Evolutionary conservation across 371 early-diverging fungal species (phyloP).

Genomic region (Rhizomucor miehei): DNA sequence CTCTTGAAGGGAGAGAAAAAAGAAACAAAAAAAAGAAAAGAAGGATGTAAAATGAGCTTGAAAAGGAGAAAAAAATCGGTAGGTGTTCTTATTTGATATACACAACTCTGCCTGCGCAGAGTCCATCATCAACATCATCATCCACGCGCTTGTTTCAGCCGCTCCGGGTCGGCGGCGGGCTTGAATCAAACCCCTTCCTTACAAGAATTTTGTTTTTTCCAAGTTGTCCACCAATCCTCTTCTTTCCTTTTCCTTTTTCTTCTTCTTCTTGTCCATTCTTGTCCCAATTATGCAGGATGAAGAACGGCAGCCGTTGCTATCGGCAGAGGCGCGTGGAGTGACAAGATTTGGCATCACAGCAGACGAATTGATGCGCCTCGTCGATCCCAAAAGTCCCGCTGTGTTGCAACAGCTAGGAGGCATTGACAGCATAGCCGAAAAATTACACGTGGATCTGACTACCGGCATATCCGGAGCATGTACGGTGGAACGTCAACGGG

Average conservation of each 20-base stretch:
- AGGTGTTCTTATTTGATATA: no score
- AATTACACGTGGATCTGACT: slow-evolving; percentile 61
- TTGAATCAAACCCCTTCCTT: no score
- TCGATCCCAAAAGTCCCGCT: slow-evolving; percentile 72
- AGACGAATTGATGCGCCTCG: slow-evolving; percentile 48
- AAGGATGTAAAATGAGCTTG: no score
- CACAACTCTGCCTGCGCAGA: no score
- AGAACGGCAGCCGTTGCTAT: slow-evolving; percentile 10
- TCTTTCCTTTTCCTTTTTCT: neutral
- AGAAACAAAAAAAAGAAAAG: neutral
- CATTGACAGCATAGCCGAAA: slow-evolving; percentile 51
- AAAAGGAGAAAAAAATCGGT: no score
- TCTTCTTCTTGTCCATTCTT: neutral
- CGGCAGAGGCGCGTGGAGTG: no score
- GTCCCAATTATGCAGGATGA: slow-evolving; percentile 3
- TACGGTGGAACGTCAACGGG: slow-evolving; percentile 49
- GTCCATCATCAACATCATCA: no score
- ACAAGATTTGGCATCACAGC: slow-evolving; percentile 47
- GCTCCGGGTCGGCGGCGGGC: no score
- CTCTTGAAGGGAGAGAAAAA: no score
- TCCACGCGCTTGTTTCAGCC: no score
- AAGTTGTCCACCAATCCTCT: no score
- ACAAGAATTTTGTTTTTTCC: no score
- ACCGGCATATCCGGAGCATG: slow-evolving; percentile 59
- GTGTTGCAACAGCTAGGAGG: slow-evolving; percentile 68